Percentiles rank a stretch among this genome's conserved stretches.
Evolutionary conservation across 2,329 filamentous ascomycete genomes (phyloP).

Genomic region (Nannizziopsis barbatae): DNA sequence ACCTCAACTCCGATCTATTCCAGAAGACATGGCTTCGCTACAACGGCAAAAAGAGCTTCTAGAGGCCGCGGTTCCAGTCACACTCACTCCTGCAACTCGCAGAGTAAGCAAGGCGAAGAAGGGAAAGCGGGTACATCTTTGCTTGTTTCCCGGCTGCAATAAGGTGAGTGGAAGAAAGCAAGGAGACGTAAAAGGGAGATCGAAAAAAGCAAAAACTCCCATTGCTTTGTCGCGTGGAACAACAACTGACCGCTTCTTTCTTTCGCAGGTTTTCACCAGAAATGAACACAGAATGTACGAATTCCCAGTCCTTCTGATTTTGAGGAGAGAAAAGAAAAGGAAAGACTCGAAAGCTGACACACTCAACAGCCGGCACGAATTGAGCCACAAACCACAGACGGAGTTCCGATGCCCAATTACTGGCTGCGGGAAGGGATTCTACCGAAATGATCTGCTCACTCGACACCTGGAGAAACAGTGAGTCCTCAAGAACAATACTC

Average conservation of each 20-base stretch:
- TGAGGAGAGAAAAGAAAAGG: neutral
- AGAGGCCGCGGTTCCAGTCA: slow-evolving; percentile 19
- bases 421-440: slow-evolving; percentile 40
- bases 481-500: slow-evolving; percentile 14
- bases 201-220: neutral
- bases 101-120: slow-evolving; percentile 44
- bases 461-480: slow-evolving; percentile 43
- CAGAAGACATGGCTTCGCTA: neutral
- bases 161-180: slow-evolving; percentile 29
- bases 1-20: neutral
- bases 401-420: slow-evolving; percentile 34
- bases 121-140: slow-evolving; percentile 41
- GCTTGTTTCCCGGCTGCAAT: slow-evolving; percentile 37
- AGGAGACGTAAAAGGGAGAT: too few species aligned
- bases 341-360: neutral
- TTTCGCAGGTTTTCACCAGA: slow-evolving; percentile 39
- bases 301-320: neutral
- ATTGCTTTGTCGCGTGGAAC: neutral
- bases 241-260: slow-evolving; percentile 3
- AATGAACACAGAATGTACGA: slow-evolving; percentile 38
- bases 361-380: slow-evolving; percentile 35
- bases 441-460: slow-evolving; percentile 37
- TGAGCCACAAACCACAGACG: slow-evolving; percentile 41
- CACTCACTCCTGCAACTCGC: slow-evolving; percentile 41
- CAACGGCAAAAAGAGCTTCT: slow-evolving; percentile 6